Base-by-base conservation (phyloP, 108 stramenopile genomes). In the Aurantiochytrium sp. region DNA sequence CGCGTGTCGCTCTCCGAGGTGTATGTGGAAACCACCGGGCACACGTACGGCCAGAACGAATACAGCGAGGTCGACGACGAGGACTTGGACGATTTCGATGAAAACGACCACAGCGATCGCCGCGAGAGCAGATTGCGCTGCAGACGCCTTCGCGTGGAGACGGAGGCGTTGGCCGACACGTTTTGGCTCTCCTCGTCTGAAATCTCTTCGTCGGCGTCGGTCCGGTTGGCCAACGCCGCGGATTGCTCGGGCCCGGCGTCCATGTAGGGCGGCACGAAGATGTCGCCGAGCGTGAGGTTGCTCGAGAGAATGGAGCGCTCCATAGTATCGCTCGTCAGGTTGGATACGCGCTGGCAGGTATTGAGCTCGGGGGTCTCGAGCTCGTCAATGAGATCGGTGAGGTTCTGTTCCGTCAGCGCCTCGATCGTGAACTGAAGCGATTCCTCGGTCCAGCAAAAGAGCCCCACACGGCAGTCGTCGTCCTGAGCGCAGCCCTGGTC, bases 391-490 rank as follows among this genome's bases (percentile, higher is more conserved):
- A 34, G 32, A 2, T 30, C 34, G 34, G 59, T 65, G 19, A 65
- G 59, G 19, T 65, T 65, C 59, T 65, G 59, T 10, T 34, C 34
- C 15, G 27, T 19, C 59, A 65, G 27, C 27, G 24, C 10, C 59
- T 65, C 59, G 10, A 65, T 1, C 12, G 59, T 34, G 34, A 24
- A 65, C 59, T 65, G 59, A 10, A 24, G 19, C 32, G 39, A 22
- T 21, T 81, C 73, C 12, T 81, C 12, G 12, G 73, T 81, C 73
- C 73, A 81, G 30, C 73, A 81, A 81, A 48, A 81, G 42, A 39
- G 17, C 0, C 42, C 39, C 0, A 12, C 45, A 8, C 42, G 42
- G 1, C 73, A 81, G 32, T 81, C 73, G 30, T 48, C 3, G 24
- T 81, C 45, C 19, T 41, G 19, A 42, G 39, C n/a, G 45, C 73